These are phyloP conservation scores for Gynostemma pentaphyllum DNA, from an alignment of 306 rosid species.

Conservation along the genomic window DNA sequence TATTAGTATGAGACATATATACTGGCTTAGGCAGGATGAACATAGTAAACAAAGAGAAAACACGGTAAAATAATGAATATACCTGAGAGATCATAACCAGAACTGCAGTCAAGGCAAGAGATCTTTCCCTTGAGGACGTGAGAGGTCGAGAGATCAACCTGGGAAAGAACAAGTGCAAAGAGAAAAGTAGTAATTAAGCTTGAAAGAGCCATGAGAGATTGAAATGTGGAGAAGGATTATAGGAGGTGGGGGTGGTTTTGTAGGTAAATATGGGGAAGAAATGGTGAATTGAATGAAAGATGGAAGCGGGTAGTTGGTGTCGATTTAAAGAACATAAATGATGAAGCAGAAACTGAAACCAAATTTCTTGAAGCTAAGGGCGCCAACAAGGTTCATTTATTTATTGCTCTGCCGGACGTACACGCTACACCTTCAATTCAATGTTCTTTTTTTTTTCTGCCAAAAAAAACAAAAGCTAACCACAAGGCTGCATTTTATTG, in stretches of 20 bases:
- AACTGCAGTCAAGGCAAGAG: slow-evolving; percentile 59
- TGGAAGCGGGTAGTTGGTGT: slow-evolving; percentile 2
- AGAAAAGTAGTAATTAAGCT: slow-evolving; percentile 27
- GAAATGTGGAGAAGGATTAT: not conserved
- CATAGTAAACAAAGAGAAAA: not conserved
- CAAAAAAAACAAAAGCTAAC: too few relatives aligned
- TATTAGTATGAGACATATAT: too few relatives aligned
- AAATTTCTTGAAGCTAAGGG: not conserved
- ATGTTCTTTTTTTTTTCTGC: too few relatives aligned
- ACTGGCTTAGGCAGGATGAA: too few relatives aligned
- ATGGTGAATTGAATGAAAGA: too few relatives aligned
- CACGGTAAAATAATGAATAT: not conserved
- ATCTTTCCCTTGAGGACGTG: slow-evolving; percentile 44
- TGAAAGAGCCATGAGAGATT: slow-evolving; percentile 37
- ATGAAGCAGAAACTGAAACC: not conserved
- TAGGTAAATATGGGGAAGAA: too few relatives aligned
- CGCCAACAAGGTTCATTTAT: too few relatives aligned
- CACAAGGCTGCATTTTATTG: too few relatives aligned
- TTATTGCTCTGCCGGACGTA: too few relatives aligned
- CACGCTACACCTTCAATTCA: too few relatives aligned
- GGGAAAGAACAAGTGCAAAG: slow-evolving; percentile 26
- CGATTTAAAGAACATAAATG: not conserved
- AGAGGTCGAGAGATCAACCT: slow-evolving; percentile 29
- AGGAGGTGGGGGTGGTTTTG: not conserved
- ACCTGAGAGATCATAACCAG: slow-evolving; percentile 49